Percentiles rank a stretch among this genome's conserved stretches.
These are phyloP conservation scores for Alternaria viburni DNA, from an alignment of 2,329 filamentous ascomycete genomes.

Conservation along the genomic window DNA sequence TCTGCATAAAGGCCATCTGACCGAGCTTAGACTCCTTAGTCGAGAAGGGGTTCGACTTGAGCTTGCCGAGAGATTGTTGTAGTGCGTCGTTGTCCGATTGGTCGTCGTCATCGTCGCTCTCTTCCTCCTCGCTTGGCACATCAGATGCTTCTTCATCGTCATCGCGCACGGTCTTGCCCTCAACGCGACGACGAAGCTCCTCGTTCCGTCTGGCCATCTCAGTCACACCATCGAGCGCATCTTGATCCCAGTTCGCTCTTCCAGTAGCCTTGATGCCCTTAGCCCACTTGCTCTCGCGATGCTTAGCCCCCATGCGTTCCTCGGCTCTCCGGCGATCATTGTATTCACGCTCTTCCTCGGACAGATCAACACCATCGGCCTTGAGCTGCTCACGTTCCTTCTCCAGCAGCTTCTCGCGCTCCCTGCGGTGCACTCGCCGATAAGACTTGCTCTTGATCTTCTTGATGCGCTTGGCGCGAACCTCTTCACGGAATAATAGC, in stretches of 20 bases:
- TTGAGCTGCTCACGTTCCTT: slow-evolving; percentile 64
- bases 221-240: slow-evolving; percentile 76
- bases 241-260: slow-evolving; percentile 85
- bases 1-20: slow-evolving; percentile 93
- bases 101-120: slow-evolving; percentile 65
- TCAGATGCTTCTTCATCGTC: slow-evolving; percentile 56
- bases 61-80: slow-evolving; percentile 44
- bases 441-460: slow-evolving; percentile 99
- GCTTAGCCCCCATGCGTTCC: slow-evolving; percentile 83
- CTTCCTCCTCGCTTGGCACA: slow-evolving; percentile 57
- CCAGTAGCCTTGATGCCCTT: slow-evolving; percentile 82
- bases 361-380: slow-evolving; percentile 65
- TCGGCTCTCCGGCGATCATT: slow-evolving; percentile 78
- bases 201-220: slow-evolving; percentile 85
- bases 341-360: slow-evolving; percentile 68
- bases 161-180: slow-evolving; percentile 68
- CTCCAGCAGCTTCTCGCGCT: slow-evolving; percentile 65
- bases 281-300: slow-evolving; percentile 90
- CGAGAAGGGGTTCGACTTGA: slow-evolving; percentile 57
- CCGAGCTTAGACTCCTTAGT: slow-evolving; percentile 71
- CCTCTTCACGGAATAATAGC: slow-evolving; percentile 84
- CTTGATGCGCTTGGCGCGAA: slow-evolving; percentile 89
- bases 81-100: slow-evolving; percentile 57
- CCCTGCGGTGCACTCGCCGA: slow-evolving; percentile 87
- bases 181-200: slow-evolving; percentile 78